Conservation (phyloP, 768 basidiomycete genomes). For the Bullera alba region DNA sequence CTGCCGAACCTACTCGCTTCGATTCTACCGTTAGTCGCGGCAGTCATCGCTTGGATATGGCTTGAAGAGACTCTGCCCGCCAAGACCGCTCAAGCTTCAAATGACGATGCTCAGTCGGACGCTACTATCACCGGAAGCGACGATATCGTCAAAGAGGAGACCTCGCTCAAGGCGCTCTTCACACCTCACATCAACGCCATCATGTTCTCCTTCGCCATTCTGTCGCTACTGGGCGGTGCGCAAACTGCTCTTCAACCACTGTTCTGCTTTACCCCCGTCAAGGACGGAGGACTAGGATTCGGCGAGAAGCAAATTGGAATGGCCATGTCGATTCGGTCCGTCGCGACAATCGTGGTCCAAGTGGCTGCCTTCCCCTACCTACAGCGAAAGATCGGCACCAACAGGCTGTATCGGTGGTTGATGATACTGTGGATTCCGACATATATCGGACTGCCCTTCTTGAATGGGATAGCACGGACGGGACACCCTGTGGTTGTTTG, state of each 20-base stretch:
- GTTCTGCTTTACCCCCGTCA: slow-evolving; percentile 35
- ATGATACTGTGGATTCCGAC: slow-evolving; percentile 28
- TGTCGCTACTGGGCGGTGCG: slow-evolving; percentile 21
- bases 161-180: slow-evolving; percentile 10
- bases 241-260: slow-evolving; percentile 22
- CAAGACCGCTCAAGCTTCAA: slow-evolving; percentile 2
- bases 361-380: slow-evolving; percentile 28
- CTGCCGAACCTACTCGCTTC: slow-evolving; percentile 25
- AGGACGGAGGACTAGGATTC: slow-evolving; percentile 29
- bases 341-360: slow-evolving; percentile 27
- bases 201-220: slow-evolving; percentile 27
- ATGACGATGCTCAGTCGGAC: neutral
- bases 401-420: slow-evolving; percentile 19
- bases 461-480: slow-evolving; percentile 20
- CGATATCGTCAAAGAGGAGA: neutral
- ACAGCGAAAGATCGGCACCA: slow-evolving; percentile 16
- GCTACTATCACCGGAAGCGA: neutral
- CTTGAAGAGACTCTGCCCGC: slow-evolving; percentile 33
- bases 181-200: slow-evolving; percentile 24
- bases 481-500: slow-evolving; percentile 17
- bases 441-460: slow-evolving; percentile 19
- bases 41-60: slow-evolving; percentile 18
- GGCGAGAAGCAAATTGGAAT: slow-evolving; percentile 21
- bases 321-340: slow-evolving; percentile 23
- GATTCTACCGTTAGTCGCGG: slow-evolving; percentile 19